Evolutionary conservation across 208 protist genomes (phyloP).

Genomic region (Spongospora subterranea): DNA sequence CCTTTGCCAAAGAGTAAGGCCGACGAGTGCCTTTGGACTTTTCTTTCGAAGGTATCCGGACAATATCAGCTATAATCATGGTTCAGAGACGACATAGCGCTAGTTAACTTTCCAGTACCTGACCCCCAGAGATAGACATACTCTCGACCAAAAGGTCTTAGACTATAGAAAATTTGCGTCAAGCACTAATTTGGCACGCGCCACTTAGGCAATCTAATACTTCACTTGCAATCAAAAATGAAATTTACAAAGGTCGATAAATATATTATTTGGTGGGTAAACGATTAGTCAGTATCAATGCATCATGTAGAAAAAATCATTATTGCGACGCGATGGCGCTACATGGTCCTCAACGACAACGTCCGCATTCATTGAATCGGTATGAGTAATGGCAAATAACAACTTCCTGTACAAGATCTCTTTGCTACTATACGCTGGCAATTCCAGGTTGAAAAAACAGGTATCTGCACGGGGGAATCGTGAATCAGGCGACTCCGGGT

Average conservation of each 20-base stretch:
- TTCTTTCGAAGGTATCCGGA: slow-evolving; percentile 50
- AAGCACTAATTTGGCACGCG: too few species aligned
- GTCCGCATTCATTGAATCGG: slow-evolving; percentile 50
- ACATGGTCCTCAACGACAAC: slow-evolving; percentile 11
- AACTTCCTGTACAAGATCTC: slow-evolving; percentile 35
- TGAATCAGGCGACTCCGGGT: not conserved
- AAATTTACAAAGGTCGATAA: too few species aligned
- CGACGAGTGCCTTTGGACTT: slow-evolving; percentile 49
- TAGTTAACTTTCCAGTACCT: too few species aligned
- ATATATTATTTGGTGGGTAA: too few species aligned
- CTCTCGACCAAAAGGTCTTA: too few species aligned
- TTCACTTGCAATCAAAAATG: too few species aligned
- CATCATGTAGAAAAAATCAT: slow-evolving; percentile 47
- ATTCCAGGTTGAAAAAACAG: slow-evolving; percentile 48
- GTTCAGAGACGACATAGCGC: not conserved
- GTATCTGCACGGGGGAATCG: slow-evolving; percentile 47
- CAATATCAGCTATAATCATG: not conserved
- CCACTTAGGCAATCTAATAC: too few species aligned
- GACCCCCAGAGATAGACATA: too few species aligned
- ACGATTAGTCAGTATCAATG: not conserved
- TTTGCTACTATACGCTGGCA: not conserved
- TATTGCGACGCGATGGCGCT: not conserved
- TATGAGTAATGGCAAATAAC: slow-evolving; percentile 45
- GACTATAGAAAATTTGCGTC: too few species aligned
- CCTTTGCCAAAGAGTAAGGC: slow-evolving; percentile 10